Percentiles rank a stretch among this genome's conserved stretches.
These are phyloP conservation scores for Populus pruinosa DNA, from an alignment of 345 rosid genomes.

Conservation along the genomic window DNA sequence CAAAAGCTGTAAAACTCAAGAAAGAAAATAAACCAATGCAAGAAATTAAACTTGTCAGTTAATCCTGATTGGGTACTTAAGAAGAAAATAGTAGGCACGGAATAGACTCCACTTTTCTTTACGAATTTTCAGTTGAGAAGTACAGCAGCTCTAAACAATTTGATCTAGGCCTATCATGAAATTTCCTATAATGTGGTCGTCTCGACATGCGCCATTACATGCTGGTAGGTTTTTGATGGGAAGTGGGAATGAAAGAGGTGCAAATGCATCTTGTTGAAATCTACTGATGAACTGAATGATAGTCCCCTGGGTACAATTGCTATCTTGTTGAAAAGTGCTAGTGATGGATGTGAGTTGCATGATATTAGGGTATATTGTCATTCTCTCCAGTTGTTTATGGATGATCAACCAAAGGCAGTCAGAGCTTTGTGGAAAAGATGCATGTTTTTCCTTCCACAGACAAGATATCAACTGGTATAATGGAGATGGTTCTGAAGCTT, in stretches of 20 bases:
- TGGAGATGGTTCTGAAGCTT: slow-evolving; percentile 80
- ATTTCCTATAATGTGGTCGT: slow-evolving; percentile 65
- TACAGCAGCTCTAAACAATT: slow-evolving; percentile 52
- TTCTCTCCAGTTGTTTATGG: slow-evolving; percentile 61
- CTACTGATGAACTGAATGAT: slow-evolving; percentile 35
- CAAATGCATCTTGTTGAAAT: slow-evolving; percentile 82
- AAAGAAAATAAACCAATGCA: no score
- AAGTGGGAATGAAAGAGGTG: slow-evolving; percentile 95
- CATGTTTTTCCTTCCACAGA: slow-evolving; percentile 80
- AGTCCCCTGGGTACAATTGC: slow-evolving; percentile 16
- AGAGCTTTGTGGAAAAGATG: slow-evolving; percentile 56
- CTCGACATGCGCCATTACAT: slow-evolving; percentile 66
- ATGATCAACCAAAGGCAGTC: slow-evolving; percentile 49
- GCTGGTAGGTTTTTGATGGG: slow-evolving; percentile 91
- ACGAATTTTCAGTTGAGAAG: slow-evolving; percentile 55
- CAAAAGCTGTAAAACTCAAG: no score
- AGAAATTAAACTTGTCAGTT: neutral
- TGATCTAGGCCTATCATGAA: slow-evolving; percentile 72
- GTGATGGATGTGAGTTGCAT: slow-evolving; percentile 46
- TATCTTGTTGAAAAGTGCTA: neutral
- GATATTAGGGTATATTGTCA: slow-evolving; percentile 61
- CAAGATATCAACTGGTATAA: slow-evolving; percentile 82
- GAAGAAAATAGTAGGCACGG: neutral
- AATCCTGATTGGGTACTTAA: no score
- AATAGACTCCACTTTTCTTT: slow-evolving; percentile 42